Evolutionary conservation across 2,329 filamentous ascomycete genomes (phyloP).

Genomic region (Calonectria ilicicola): DNA sequence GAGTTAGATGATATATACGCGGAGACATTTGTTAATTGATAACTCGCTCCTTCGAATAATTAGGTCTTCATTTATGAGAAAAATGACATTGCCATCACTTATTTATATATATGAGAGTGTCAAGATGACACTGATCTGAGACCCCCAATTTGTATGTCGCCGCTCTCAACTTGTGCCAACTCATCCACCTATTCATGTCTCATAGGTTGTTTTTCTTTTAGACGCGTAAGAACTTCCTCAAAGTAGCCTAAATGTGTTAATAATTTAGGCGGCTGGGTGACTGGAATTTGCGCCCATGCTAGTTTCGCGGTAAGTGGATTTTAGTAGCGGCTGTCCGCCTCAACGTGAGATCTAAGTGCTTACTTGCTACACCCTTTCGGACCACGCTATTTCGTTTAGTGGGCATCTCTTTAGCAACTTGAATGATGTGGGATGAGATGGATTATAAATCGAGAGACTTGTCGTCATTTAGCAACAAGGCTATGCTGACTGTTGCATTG

Average conservation of each 20-base stretch:
- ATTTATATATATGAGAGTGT: neutral
- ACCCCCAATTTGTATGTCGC: neutral
- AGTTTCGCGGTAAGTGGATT: neutral
- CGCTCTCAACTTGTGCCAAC: neutral
- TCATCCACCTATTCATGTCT: too few species aligned
- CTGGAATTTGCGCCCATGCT: neutral
- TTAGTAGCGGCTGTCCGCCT: neutral
- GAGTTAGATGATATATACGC: neutral
- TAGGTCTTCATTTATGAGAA: neutral
- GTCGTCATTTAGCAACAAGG: neutral
- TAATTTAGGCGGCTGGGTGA: too few species aligned
- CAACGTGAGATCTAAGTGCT: slow-evolving; percentile 22
- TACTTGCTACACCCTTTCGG: neutral
- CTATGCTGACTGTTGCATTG: neutral
- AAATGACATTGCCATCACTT: neutral
- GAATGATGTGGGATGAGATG: neutral
- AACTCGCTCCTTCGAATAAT: neutral
- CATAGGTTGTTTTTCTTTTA: too few species aligned
- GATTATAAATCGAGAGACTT: neutral
- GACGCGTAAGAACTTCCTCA: too few species aligned
- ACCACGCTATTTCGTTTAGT: neutral
- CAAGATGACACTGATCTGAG: neutral
- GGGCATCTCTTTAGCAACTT: neutral
- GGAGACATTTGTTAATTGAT: neutral
- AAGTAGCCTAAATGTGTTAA: too few species aligned